Base-by-base conservation (phyloP, 257 asterid species). In the Avicennia marina region DNA sequence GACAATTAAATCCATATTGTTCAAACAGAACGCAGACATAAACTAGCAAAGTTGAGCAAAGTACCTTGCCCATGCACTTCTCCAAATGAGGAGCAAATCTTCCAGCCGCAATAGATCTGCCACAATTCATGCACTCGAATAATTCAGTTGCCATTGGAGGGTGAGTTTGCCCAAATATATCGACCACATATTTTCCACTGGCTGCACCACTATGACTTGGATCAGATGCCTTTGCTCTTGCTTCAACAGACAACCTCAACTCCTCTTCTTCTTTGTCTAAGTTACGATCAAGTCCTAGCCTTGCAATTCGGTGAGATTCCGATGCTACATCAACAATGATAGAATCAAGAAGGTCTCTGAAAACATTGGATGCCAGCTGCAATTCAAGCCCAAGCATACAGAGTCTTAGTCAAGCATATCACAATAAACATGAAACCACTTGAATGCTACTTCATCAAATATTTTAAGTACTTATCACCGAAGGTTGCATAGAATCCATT, bases 41-140 rank as follows among this genome's bases (percentile, higher is more conserved):
- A 11, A 13, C 3, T 11, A 48, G 50, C 7, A 64, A 63, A 34
- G 31, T 18, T 21, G 17, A 29, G 8, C 12, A 9, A 20, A 32
- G 71, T 75, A 93, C 99, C 99, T 93, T 93, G 66, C 99, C 98
- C 97, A 93, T 89, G 83, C 99, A 89, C 74, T 89, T 89, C 87
- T 89, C 99, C 79, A 93, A 64, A 78, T 93, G 99, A 56, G 97
- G 96, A 34, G 99, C 99, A 58, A 93, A 93, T 31, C 94, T 67
- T 47, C 97, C 99, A 52, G 97, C 95, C 87, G 72, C 67, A 19
- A 84, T 72, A 31, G 89, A 68, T 57, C 96, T 68, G 34, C 89
- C 75, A 67, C 97, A 93, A 68, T 93, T 93, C 99, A 93, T 89
- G 81, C 99, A 93, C 44, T 79, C 80, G 8, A 93, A 81, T 59